phyloP scores from a whole-genome alignment of 1,284 basidiomycete genomes.

The Fomes fomentarius region DNA sequence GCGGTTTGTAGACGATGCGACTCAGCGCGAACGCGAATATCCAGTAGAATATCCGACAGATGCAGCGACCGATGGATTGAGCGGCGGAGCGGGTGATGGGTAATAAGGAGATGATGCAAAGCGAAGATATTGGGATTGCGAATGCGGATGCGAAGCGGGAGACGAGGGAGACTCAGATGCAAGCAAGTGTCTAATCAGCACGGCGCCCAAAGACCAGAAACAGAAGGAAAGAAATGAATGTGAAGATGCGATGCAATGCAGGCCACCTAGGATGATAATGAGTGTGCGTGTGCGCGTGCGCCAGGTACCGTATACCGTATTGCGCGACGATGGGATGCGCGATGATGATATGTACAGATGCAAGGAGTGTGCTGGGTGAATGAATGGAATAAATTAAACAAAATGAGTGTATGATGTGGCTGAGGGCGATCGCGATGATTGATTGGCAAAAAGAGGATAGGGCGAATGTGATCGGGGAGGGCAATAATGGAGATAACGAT shows the following conservation, averaged over 20 bases:
- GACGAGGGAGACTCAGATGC: conserved; percentile 1
- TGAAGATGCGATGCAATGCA: neutral
- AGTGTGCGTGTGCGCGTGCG: conserved; percentile 15
- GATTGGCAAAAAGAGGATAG: too few relatives aligned
- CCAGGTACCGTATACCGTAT: neutral
- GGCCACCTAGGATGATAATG: too few relatives aligned
- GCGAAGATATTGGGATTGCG: neutral
- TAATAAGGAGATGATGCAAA: neutral
- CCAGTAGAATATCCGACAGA: too few relatives aligned
- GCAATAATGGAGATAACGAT: too few relatives aligned
- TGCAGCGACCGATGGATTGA: too few relatives aligned
- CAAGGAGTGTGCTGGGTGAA: conserved; percentile 20
- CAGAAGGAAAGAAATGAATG: neutral
- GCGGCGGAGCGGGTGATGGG: neutral
- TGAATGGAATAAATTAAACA: conserved; percentile 9
- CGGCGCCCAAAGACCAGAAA: conserved; percentile 9
- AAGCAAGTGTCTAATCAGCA: conserved; percentile 10
- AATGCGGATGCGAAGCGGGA: conserved; percentile 4
- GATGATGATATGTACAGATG: conserved; percentile 3
- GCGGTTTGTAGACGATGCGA: conserved; percentile 4
- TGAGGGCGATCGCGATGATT: neutral
- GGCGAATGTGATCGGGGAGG: neutral
- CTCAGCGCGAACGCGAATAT: neutral
- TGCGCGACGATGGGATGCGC: neutral
- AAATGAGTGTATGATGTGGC: conserved; percentile 5